Conservation (phyloP, 257 asterid genomes). For the Nemophila menziesii region DNA sequence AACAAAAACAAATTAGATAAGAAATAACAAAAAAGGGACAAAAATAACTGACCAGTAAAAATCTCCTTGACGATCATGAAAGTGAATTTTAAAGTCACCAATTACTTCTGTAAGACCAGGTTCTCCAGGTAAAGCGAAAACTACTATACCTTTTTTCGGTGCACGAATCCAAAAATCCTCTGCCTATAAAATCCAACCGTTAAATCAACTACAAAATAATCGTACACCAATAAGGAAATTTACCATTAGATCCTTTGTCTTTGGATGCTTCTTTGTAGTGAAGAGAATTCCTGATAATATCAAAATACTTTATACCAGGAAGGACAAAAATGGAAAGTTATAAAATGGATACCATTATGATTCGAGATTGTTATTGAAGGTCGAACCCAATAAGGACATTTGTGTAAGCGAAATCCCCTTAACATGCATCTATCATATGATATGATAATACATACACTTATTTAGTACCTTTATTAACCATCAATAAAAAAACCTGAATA, state of each 20-base stretch:
- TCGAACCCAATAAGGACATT: constrained; percentile 92
- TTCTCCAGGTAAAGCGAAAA: constrained; percentile 93
- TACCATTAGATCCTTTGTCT: constrained; percentile 94
- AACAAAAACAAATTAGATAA: not conserved
- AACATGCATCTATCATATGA: constrained; percentile 73
- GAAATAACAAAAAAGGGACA: not conserved
- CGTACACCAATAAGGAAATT: constrained; percentile 8
- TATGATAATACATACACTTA: too few species aligned
- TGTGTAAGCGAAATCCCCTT: constrained; percentile 87
- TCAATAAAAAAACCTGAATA: constrained; percentile 20
- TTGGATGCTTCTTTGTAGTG: constrained; percentile 79
- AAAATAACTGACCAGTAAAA: constrained; percentile 64
- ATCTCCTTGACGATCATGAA: constrained; percentile 96
- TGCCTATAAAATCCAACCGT: constrained; percentile 43
- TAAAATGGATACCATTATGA: constrained; percentile 46
- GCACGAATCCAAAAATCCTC: constrained; percentile 95
- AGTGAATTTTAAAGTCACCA: constrained; percentile 89
- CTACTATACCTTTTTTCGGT: constrained; percentile 71
- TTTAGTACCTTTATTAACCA: constrained; percentile 20
- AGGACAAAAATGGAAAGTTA: not conserved
- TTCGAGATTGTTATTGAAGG: constrained; percentile 84
- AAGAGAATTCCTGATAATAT: constrained; percentile 59
- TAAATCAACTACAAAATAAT: not conserved
- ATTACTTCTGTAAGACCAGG: constrained; percentile 83
- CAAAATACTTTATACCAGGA: constrained; percentile 2